Base-by-base conservation (phyloP, 257 asterid species). In the Sherardia arvensis region DNA sequence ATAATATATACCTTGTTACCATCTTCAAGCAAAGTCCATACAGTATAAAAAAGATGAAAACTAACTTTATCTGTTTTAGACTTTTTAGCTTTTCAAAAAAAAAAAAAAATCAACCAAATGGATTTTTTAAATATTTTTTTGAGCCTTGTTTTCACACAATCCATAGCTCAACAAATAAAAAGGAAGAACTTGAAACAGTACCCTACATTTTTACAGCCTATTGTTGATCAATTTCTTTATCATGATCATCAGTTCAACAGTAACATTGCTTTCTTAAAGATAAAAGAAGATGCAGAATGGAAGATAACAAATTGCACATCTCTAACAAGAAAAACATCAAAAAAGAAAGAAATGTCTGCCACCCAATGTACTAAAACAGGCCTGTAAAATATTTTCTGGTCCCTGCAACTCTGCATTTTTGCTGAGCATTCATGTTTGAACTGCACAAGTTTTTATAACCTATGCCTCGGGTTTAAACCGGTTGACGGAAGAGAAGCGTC, bases 21-120 rank as follows among this genome's bases (percentile, higher is more conserved):
- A 54, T 72, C 71, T 20, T 59, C 84, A 85, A 83, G 83, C 77
- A 86, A 85, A 79, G 80, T 73, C 78, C 69, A 76, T 32, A 15
- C 4, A 11, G 18, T 25, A 62, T 47, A 59, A 69, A 33, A 81
- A 62, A 72, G 76, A 56, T 69, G 63, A 77, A 74, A 30, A 73
- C 78, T 71, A 66, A 58, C 81, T 76, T 59, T 45, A 26, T 76
- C 4, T 43, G n/a, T n/a, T n/a, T n/a, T n/a, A n/a, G n/a, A n/a
- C 20, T 15, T 43, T n/a, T n/a, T 67, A 51, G 51, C 59, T 74
- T 71, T 74, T 67, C 64, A 64, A 67, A 28, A 59, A 25, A 36
- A 28, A 64, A 67, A 28, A 59, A 25, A 36, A 28, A 59, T 62
- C 7, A 34, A 34, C 43, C 8, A 34, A 34, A 34, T 34, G 6